phyloP scores from a whole-genome alignment of 2,329 filamentous ascomycete species.

The Lasiodiplodia citricola region DNA sequence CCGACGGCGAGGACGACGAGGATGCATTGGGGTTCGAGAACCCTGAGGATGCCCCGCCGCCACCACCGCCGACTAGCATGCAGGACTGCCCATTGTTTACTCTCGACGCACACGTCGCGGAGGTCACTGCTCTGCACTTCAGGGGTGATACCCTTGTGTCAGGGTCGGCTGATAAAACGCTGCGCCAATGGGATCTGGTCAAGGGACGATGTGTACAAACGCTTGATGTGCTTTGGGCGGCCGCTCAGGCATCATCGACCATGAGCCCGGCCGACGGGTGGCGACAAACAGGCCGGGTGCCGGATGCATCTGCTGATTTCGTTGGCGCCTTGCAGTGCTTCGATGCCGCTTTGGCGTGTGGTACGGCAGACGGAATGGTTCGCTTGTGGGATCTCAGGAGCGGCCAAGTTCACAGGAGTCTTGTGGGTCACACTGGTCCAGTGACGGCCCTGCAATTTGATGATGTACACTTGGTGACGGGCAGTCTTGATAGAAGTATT shows the following conservation, averaged over 20 bases:
- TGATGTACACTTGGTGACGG: conserved; percentile 91
- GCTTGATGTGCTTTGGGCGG: conserved; percentile 96
- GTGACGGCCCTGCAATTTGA: conserved; percentile 97
- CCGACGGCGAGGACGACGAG: conserved; percentile 48
- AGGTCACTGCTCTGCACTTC: conserved; percentile 94
- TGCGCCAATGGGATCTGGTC: conserved; percentile 96
- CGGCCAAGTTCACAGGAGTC: conserved; percentile 93
- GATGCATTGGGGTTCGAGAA: conserved; percentile 75
- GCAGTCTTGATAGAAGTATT: conserved; percentile 89
- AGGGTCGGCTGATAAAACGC: conserved; percentile 94
- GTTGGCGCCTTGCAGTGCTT: conserved; percentile 95
- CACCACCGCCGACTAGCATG: conserved; percentile 75
- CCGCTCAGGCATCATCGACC: conserved; percentile 81
- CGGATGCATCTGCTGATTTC: conserved; percentile 79
- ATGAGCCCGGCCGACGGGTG: conserved; percentile 68
- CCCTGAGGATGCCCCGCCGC: conserved; percentile 72
- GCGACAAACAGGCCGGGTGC: conserved; percentile 71
- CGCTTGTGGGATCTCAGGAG: conserved; percentile 94
- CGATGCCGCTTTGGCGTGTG: conserved; percentile 92
- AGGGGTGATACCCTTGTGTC: conserved; percentile 88
- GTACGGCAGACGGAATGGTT: conserved; percentile 97
- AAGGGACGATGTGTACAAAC: conserved; percentile 98
- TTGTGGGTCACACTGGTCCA: conserved; percentile 93
- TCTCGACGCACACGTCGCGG: conserved; percentile 87
- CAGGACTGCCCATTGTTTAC: conserved; percentile 88